Base-by-base conservation (phyloP, 2,329 filamentous ascomycete genomes). In the Xylariaceae sp. region DNA sequence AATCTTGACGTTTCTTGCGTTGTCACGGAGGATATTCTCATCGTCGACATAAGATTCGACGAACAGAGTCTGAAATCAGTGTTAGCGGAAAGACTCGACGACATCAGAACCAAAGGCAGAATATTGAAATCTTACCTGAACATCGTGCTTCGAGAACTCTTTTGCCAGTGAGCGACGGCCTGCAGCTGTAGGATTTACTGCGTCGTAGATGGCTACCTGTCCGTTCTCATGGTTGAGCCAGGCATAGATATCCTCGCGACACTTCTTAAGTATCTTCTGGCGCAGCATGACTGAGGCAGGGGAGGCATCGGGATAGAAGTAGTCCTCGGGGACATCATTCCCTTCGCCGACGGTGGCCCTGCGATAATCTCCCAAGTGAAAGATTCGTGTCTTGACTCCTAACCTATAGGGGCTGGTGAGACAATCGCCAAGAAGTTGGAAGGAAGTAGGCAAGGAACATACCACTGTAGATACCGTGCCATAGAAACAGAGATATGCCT, bases 211-310 rank as follows among this genome's bases (percentile, higher is more conserved):
- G 58, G 94, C 94, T 57, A 99, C 93, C 72, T 99, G 94, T 10
- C 94, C 94, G 68, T 97, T 97, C 71, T 97, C 94, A 67, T 97
- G 89, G 70, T 97, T 95, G 50, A 99, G 78, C 80, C 96, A 99
- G 57, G 89, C 88, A 71, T 97, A 96, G 59, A 99, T 97, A 70
- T 99, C 94, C 72, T 97, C 92, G 60, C 94, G 87, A 68, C 94
- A 99, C 73, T 95, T 96, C 77, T 97, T 96, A 17, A 99, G 80
- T 56, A 99, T 99, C 78, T 97, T 97, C 74, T 97, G 94, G 39
- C 94, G 87, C 53, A 99, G 79, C 65, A 97, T 85, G n/a, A 97
- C 89, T 1, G 94, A 96, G 10, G 89, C 85, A 3, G 93, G 90
- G 30, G 92, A 94, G 34, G 95, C 93, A 71, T 97, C 92, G 30